Base-by-base conservation (phyloP, 495 filamentous ascomycete species). In the Lepidopterella palustris region DNA sequence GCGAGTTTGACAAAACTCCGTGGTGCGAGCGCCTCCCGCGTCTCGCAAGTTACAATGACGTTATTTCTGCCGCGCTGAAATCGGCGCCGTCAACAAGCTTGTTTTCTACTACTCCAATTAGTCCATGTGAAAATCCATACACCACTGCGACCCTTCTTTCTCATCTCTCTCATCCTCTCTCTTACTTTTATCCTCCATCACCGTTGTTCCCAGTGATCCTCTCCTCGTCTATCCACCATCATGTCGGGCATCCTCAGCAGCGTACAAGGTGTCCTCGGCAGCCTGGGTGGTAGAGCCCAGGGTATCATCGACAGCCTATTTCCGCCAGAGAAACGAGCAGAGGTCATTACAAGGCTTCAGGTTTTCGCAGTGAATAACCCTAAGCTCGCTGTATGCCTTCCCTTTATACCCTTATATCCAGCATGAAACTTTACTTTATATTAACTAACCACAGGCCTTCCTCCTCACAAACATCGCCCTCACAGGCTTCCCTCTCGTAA, bases 401-500 rank as follows among this genome's bases (percentile, higher is more conserved):
- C 21, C 23, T 23, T 23, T 4, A n/a, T 27, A 26, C 23, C 20
- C 15, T 35, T 31, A 13, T 5, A 24, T 55, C 29, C 5, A 49
- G 3, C 13, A 10, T 57, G n/a, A 54, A 10, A 15, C 40, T 23
- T 39, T 20, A 53, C 18, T 20, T 6, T 6, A 27, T 27, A 6
- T 26, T n/a, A n/a, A n/a, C n/a, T 2, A 0, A 5, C 47, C 20
- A 23, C 51, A 71, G 71, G 65, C 80, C 51, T 84, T 87, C 68
- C 63, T 86, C 45, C 70, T 77, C 42, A 74, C 74, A 8, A 83
- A 88, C 62, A 54, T 83, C 27, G 67, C 75, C 57, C 73, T 85
- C 42, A 80, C 80, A 8, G 73, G 79, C 47, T 60, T 86, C 53
- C 86, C 87, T 11, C 29, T 88, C 54, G 67, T 79, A 28, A 71